These are phyloP conservation scores for Harringtonia lauricola DNA, from an alignment of 2,329 filamentous ascomycete species.

Conservation along the genomic window DNA sequence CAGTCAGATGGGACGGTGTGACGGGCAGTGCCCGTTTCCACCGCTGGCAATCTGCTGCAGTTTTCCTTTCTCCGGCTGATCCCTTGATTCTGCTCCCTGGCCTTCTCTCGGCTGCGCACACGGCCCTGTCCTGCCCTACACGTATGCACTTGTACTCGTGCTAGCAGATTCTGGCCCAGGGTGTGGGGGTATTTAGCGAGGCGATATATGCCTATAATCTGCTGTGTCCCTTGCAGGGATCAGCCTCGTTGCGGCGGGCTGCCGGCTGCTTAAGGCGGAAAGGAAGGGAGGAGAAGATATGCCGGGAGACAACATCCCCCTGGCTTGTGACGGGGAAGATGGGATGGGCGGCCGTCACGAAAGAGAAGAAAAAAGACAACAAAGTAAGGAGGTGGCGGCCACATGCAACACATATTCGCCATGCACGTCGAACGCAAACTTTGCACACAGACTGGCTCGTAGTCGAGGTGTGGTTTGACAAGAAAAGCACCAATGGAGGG, in stretches of 20 bases:
- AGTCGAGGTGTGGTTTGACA: slow-evolving; percentile 5
- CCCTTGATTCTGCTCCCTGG: not conserved
- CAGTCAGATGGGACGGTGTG: not conserved
- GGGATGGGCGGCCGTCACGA: not conserved
- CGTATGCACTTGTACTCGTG: no score
- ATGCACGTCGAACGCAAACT: not conserved
- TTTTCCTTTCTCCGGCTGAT: not conserved
- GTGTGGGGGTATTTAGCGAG: no score
- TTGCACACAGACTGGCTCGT: not conserved
- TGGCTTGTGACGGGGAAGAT: not conserved
- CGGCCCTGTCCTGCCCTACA: no score
- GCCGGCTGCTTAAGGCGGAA: not conserved
- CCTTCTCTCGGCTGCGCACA: no score
- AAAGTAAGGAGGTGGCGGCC: no score
- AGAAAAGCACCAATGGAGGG: not conserved
- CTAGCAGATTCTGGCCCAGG: no score
- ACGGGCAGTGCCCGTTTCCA: not conserved
- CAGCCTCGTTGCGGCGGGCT: not conserved
- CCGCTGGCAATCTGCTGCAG: not conserved
- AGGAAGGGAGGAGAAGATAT: not conserved
- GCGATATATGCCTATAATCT: not conserved
- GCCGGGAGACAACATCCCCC: not conserved
- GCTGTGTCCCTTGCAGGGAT: not conserved
- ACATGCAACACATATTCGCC: not conserved
- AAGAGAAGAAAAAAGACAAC: no score